phyloP scores from a whole-genome alignment of 495 filamentous ascomycete genomes.

The Podospora fimiseda region DNA sequence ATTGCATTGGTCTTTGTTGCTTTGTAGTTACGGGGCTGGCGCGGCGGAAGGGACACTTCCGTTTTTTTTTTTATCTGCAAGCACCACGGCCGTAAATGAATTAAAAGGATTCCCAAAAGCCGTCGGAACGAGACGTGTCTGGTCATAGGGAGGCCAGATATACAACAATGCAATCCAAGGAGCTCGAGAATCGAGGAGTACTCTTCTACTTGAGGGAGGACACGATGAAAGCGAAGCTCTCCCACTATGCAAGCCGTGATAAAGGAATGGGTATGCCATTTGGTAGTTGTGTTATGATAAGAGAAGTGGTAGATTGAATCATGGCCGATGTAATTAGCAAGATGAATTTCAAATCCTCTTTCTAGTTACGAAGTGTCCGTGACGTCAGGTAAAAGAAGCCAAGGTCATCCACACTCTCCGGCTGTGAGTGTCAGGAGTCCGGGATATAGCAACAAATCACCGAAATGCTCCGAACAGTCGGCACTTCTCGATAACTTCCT shows the following conservation, averaged over 20 bases:
- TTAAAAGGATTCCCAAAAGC: conserved; percentile 32
- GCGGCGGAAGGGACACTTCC: conserved; percentile 29
- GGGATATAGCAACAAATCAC: background rate
- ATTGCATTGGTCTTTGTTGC: conserved; percentile 49
- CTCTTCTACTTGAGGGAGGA: conserved; percentile 9
- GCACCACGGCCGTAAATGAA: conserved; percentile 32
- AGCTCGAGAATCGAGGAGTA: conserved; percentile 10
- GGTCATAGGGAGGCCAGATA: conserved; percentile 8
- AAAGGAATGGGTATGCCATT: background rate
- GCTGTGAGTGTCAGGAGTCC: too few relatives aligned
- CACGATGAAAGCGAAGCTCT: background rate
- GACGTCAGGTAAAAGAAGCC: background rate
- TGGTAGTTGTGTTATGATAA: background rate
- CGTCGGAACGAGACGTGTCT: conserved; percentile 16
- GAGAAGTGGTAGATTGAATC: background rate
- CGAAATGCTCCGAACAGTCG: conserved; percentile 18
- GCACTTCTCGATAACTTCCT: conserved; percentile 5
- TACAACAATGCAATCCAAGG: conserved; percentile 13
- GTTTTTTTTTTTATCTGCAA: conserved; percentile 23
- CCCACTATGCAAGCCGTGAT: conserved; percentile 7
- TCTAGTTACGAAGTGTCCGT: too few relatives aligned
- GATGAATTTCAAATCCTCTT: too few relatives aligned
- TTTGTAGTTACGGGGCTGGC: conserved; percentile 46
- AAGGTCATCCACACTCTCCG: too few relatives aligned
- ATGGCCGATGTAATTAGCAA: too few relatives aligned